Evolutionary conservation across 2,329 filamentous ascomycete genomes (phyloP).

Genomic region (Ramichloridium luteum): DNA sequence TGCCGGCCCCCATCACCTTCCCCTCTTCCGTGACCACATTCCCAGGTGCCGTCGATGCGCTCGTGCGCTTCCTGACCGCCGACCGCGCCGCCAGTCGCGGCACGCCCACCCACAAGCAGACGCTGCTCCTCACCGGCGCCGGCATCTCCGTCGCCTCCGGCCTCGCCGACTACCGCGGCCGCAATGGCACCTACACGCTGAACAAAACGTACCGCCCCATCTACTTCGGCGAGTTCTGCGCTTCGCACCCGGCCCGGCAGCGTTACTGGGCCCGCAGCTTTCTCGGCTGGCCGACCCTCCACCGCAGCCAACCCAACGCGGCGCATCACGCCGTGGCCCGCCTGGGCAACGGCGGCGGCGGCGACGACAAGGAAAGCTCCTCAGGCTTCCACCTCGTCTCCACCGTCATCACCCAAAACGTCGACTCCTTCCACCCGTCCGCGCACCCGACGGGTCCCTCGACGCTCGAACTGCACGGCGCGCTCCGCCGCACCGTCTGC

Average conservation of each 20-base stretch:
- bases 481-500: conserved; percentile 70
- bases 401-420: conserved; percentile 84
- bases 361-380: too few species aligned
- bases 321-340: conserved; percentile 66
- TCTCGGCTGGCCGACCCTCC: conserved; percentile 75
- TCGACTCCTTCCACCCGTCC: conserved; percentile 79
- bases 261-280: conserved; percentile 95
- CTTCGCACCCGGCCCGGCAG: conserved; percentile 71
- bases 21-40: conserved; percentile 59
- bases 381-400: too few species aligned
- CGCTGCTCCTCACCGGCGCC: conserved; percentile 63
- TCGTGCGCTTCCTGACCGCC: conserved; percentile 64
- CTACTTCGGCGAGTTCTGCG: conserved; percentile 81
- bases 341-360: conserved; percentile 58
- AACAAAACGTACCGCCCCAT: conserved; percentile 86
- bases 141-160: conserved; percentile 90
- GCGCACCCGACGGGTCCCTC: conserved; percentile 62
- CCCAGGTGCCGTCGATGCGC: conserved; percentile 61
- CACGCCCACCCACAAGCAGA: conserved; percentile 42
- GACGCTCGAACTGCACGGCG: conserved; percentile 87
- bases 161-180: conserved; percentile 81
- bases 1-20: conserved; percentile 62
- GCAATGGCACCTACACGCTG: conserved; percentile 80
- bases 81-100: conserved; percentile 23
- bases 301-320: conserved; percentile 65